These are phyloP conservation scores for Fusarium lyarnte DNA, from an alignment of 2,329 filamentous ascomycete species.

Conservation along the genomic window DNA sequence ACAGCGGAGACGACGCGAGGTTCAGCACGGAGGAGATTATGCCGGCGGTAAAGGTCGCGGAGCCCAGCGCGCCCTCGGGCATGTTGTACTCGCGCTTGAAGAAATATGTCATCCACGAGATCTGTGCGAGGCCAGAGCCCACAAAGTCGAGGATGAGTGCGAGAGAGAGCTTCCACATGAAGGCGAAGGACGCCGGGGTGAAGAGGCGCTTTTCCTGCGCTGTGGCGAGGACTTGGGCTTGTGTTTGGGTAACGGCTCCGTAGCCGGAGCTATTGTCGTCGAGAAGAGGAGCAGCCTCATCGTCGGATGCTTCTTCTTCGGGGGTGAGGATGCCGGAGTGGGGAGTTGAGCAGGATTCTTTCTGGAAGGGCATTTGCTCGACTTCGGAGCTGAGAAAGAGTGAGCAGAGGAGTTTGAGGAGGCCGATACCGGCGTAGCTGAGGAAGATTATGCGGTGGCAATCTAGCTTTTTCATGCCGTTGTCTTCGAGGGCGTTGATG, in stretches of 20 bases:
- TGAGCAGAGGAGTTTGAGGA: conserved; percentile 28
- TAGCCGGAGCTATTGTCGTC: neutral
- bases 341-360: conserved; percentile 10
- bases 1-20: conserved; percentile 29
- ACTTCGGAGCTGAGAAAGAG: conserved; percentile 24
- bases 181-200: conserved; percentile 23
- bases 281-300: conserved; percentile 26
- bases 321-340: neutral
- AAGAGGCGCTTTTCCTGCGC: conserved; percentile 15
- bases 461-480: conserved; percentile 10
- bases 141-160: conserved; percentile 36
- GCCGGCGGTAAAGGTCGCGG: conserved; percentile 34
- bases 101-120: conserved; percentile 42
- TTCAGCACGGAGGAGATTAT: conserved; percentile 38
- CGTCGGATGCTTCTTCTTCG: neutral
- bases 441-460: conserved; percentile 32
- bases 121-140: conserved; percentile 34
- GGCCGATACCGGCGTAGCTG: conserved; percentile 23
- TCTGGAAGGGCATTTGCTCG: conserved; percentile 6
- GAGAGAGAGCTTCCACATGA: conserved; percentile 37
- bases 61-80: conserved; percentile 28
- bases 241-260: conserved; percentile 1
- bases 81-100: conserved; percentile 39
- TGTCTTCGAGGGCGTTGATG: conserved; percentile 22
- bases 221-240: neutral